These are phyloP conservation scores for Clonostachys rosea DNA, from an alignment of 2,329 filamentous ascomycete species.

Conservation along the genomic window DNA sequence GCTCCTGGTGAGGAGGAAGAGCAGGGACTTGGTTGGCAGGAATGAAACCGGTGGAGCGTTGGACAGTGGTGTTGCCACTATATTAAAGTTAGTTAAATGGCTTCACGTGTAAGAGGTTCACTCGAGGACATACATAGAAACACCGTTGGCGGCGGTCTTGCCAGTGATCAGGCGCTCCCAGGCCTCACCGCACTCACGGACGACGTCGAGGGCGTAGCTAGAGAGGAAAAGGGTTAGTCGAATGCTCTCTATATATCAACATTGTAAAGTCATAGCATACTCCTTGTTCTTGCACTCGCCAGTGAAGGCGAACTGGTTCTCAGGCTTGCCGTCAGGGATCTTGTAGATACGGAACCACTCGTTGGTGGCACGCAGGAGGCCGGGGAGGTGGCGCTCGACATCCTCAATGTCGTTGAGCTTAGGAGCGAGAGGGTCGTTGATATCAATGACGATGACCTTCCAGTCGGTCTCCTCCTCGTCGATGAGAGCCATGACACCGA, in stretches of 20 bases:
- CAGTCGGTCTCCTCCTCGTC: constrained; percentile 99
- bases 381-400: constrained; percentile 95
- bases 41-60: constrained; percentile 69
- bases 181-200: constrained; percentile 92
- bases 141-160: constrained; percentile 72
- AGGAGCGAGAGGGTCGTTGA: constrained; percentile 92
- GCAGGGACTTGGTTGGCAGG: constrained; percentile 65
- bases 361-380: constrained; percentile 94
- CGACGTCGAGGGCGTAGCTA: constrained; percentile 89
- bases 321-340: constrained; percentile 99
- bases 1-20: constrained; percentile 76
- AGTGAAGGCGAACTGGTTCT: constrained; percentile 99
- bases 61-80: constrained; percentile 77
- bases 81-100: constrained; percentile 18
- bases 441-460: constrained; percentile 99
- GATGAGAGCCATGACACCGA: constrained; percentile 97
- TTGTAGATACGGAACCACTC: constrained; percentile 99
- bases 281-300: constrained; percentile 99
- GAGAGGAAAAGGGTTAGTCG: constrained; percentile 1
- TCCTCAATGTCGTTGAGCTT: constrained; percentile 99
- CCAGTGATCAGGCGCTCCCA: constrained; percentile 96
- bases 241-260: constrained; percentile 1
- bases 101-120: not conserved
- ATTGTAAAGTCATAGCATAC: constrained; percentile 36
- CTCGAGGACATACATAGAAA: constrained; percentile 67